Evolutionary conservation across 108 stramenopile species (phyloP).

Genomic region (Nitzschia inconspicua): DNA sequence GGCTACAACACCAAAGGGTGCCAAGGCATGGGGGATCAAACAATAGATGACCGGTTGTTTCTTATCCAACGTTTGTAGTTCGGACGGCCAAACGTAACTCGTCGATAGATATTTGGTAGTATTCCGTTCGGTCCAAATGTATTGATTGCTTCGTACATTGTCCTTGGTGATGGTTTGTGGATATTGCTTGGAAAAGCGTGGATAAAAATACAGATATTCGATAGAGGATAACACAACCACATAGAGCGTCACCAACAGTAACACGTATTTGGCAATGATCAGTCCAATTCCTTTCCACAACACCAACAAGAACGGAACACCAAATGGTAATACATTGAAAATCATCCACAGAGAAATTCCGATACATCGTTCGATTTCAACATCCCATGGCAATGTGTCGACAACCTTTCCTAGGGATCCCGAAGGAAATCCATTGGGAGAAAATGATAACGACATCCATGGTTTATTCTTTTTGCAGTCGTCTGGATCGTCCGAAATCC

Average conservation of each 20-base stretch:
- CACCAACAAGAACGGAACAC: slow-evolving; percentile 29
- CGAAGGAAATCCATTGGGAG: slow-evolving; percentile 31
- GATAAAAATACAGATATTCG: slow-evolving; percentile 22
- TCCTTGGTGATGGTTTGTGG: slow-evolving; percentile 17
- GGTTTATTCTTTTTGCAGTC: not conserved
- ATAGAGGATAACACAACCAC: slow-evolving; percentile 25
- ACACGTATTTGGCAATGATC: slow-evolving; percentile 1
- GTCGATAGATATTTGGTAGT: slow-evolving; percentile 46
- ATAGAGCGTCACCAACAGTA: slow-evolving; percentile 25
- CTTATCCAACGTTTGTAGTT: slow-evolving; percentile 27
- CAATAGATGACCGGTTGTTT: slow-evolving; percentile 50
- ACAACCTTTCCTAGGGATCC: slow-evolving; percentile 29
- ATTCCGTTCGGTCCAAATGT: slow-evolving; percentile 64
- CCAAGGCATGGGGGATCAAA: slow-evolving; percentile 57
- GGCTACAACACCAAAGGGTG: slow-evolving; percentile 57
- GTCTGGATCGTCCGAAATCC: slow-evolving; percentile 24
- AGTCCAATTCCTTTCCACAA: not conserved
- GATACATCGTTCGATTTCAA: slow-evolving; percentile 56
- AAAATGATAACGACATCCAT: not conserved
- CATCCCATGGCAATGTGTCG: slow-evolving; percentile 26
- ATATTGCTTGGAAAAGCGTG: slow-evolving; percentile 43
- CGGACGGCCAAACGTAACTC: slow-evolving; percentile 50
- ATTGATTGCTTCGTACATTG: slow-evolving; percentile 49
- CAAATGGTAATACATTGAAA: slow-evolving; percentile 59
- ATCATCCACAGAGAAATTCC: slow-evolving; percentile 62